A percentile compares a stretch with the other conserved stretches of the same genome.
phyloP scores from a whole-genome alignment of 768 basidiomycete species.

The Tulasnella sp. region DNA sequence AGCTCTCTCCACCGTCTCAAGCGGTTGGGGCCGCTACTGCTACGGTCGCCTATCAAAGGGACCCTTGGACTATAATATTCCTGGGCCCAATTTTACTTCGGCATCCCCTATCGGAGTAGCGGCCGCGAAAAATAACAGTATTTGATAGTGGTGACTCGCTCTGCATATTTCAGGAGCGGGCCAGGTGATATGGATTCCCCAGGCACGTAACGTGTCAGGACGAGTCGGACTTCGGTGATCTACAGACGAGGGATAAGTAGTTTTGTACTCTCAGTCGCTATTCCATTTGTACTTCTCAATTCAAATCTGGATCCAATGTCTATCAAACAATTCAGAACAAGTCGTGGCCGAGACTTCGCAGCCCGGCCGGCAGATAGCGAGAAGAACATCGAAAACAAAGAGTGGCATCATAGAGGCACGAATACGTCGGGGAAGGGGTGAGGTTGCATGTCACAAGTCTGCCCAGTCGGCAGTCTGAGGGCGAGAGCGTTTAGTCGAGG shows the following conservation, averaged over 20 bases:
- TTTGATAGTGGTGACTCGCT: constrained; percentile 64
- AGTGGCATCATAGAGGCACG: background rate
- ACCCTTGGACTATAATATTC: too few relatives aligned
- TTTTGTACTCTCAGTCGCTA: background rate
- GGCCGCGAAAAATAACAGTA: constrained; percentile 44
- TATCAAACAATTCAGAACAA: background rate
- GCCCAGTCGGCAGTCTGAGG: constrained; percentile 38
- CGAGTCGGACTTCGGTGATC: constrained; percentile 20
- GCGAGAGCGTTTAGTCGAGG: background rate
- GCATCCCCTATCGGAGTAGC: constrained; percentile 38
- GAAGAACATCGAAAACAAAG: background rate
- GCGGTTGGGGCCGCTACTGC: too few relatives aligned
- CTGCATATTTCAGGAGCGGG: constrained; percentile 49
- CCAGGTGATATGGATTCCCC: constrained; percentile 83
- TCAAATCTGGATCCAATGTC: background rate
- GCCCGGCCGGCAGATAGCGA: background rate
- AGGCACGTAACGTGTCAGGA: constrained; percentile 72
- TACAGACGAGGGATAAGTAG: background rate
- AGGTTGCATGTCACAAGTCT: constrained; percentile 41
- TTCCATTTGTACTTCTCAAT: constrained; percentile 2
- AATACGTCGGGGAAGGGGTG: background rate
- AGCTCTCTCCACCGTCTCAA: too few relatives aligned
- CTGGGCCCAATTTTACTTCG: too few relatives aligned
- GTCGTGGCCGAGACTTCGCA: background rate
- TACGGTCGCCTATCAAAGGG: too few relatives aligned